Percentiles rank a stretch among this genome's conserved stretches.
phyloP scores from a whole-genome alignment of 2,329 filamentous ascomycete species.

The Phyllosticta citrichinensis region DNA sequence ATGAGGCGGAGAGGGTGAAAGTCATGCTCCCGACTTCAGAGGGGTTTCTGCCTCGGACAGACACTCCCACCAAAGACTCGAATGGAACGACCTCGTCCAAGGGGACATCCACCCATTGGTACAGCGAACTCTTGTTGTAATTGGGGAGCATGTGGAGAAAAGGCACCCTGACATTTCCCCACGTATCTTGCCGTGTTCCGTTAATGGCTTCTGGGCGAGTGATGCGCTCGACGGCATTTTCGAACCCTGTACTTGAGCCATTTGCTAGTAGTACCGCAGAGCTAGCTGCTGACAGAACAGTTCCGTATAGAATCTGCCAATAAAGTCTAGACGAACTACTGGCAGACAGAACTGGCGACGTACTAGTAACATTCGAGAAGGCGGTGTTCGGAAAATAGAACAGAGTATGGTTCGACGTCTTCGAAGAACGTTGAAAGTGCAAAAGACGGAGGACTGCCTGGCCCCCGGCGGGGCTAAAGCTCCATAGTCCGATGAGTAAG shows the following conservation, averaged over 20 bases:
- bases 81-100: background rate
- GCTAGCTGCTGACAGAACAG: background rate
- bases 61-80: background rate
- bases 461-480: background rate
- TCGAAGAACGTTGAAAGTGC: background rate
- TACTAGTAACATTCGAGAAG: background rate
- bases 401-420: background rate
- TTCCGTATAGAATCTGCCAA: background rate
- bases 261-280: background rate
- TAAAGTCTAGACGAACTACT: background rate
- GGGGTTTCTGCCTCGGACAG: background rate
- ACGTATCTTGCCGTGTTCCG: background rate
- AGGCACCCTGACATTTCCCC: background rate
- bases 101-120: background rate
- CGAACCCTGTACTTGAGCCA: background rate
- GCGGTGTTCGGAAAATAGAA: background rate
- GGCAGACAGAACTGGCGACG: too few species aligned
- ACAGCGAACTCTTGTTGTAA: background rate
- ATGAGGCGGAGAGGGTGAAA: background rate
- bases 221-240: too few species aligned
- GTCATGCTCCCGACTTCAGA: background rate
- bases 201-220: background rate
- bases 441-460: background rate
- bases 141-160: background rate
- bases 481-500: background rate